Evolutionary conservation across 2,329 filamentous ascomycete species (phyloP), one percentile per base, ranked within the genome.

Genomic region (Pseudogymnoascus sp.): DNA sequence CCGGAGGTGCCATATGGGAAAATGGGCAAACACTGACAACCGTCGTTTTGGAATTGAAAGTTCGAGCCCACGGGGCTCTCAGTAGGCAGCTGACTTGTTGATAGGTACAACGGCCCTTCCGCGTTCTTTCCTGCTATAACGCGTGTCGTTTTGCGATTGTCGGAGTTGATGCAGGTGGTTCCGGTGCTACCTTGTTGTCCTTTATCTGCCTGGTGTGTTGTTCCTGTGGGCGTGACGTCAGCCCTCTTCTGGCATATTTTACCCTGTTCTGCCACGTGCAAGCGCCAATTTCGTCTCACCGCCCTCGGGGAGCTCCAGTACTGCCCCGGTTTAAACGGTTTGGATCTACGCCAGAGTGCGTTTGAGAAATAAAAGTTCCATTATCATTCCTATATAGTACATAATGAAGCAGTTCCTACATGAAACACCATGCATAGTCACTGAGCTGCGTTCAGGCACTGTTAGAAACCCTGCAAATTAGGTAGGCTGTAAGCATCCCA

Each of bases 181-280:
- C 51, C 6, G 14, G 51, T 36, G 51, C 28, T 57, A 36, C 51
- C 28, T 34, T 57, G 51, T 57, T 57, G 51, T 57, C 48, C 48
- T 57, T 57, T 57, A 57, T 57, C 48, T 57, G 48, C 48, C 48
- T 57, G 48, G 48, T 57, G 48, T 57, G 48, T 57, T 57, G 51
- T 57, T 57, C 51, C 51, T 57, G 28, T 34, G 28, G 28, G 14
- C 28, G 51, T 57, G 51, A 57, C 51, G 51, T 57, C 51, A 57
- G 51, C 16, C 51, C 10, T 19, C 8, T 34, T 57, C 48, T 57
- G 48, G n/a, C 51, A 57, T 19, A 57, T 34, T 34, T 57, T 57
- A 34, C 25, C 5, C 10, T 57, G 51, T 57, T 57, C 51, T 57
- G 51, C 51, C 51, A 57, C 10, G 16, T 14, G 10, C 10, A 19